Base-by-base conservation (phyloP, 2,329 filamentous ascomycete species). In the Orbilia javanica region DNA sequence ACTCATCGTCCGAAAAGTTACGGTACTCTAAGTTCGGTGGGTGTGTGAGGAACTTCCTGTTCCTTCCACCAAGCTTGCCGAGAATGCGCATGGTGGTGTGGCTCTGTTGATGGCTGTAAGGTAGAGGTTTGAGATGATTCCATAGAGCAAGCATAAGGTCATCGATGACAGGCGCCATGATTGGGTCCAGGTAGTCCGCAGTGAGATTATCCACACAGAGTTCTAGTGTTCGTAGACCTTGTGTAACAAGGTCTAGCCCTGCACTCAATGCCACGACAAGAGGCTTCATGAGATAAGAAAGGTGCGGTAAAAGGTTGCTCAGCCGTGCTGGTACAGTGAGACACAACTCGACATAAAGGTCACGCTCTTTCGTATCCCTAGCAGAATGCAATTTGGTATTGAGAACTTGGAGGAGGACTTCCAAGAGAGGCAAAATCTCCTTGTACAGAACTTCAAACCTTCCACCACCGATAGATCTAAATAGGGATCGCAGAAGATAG, bases 391-490 rank as follows among this genome's bases (percentile, higher is more conserved):
- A 87, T 13, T 99, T 87, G 80, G 95, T 99, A 85, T 99, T 99
- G 75, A 99, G 90, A 11, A 97, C 96, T 83, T 99, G 96, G 20
- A 99, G 87, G 2, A 99, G 88, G 94, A 99, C 99, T 85, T 99
- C 96, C 4, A 99, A 87, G 2, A 99, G 88, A 10, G 96, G 96
- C 11, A 99, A 85, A 53, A 99, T 97, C 84, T 98, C 95, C 85
- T 99, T 99, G 84, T 99, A 99, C 0, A 99, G 87, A 81, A 97
- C 92, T 86, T 99, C 96, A 81, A 99, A 99, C 79, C 97, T 92
- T 6, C 96, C 96, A 62, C 96, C 96, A 22, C 96, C 96, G 66
- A 99, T 99, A 83, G 95, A 98, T 71, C 96, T 87, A 84, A 99
- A 99, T 1, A 99, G 86, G 0, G 94, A 97, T 36, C 96, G 89